A percentile compares a stretch with the other conserved stretches of the same genome.
phyloP scores from a whole-genome alignment of 495 filamentous ascomycete genomes.

The Xylaria castorea region DNA sequence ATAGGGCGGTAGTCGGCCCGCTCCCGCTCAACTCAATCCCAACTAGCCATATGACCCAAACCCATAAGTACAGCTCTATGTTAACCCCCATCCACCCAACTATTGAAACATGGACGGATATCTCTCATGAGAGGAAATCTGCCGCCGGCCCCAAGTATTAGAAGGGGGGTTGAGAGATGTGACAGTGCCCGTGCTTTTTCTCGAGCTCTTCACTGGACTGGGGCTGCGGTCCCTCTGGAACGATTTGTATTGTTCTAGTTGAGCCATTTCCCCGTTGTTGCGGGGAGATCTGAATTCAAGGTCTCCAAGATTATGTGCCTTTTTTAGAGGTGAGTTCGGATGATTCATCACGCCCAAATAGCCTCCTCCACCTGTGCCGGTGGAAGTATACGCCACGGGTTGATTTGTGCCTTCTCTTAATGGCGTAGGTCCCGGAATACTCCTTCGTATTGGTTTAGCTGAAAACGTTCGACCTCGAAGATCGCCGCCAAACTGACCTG shows the following conservation, averaged over 20 bases:
- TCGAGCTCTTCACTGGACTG: slow-evolving; percentile 36
- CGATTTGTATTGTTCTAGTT: slow-evolving; percentile 51
- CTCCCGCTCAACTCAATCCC: background rate
- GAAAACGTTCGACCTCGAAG: slow-evolving; percentile 30
- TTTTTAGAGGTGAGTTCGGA: slow-evolving; percentile 80
- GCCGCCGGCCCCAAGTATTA: slow-evolving; percentile 29
- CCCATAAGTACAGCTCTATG: slow-evolving; percentile 11
- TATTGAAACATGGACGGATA: slow-evolving; percentile 33
- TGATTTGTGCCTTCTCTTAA: slow-evolving; percentile 29
- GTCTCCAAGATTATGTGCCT: slow-evolving; percentile 58
- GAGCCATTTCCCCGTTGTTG: slow-evolving; percentile 62
- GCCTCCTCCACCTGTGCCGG: slow-evolving; percentile 60
- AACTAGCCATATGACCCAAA: background rate
- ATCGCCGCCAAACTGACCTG: slow-evolving; percentile 31
- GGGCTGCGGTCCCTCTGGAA: slow-evolving; percentile 34
- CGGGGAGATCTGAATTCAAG: slow-evolving; percentile 53
- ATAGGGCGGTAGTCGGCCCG: background rate
- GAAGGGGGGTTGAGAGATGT: slow-evolving; percentile 28
- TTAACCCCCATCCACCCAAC: background rate
- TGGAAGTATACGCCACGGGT: slow-evolving; percentile 30
- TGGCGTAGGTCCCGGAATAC: slow-evolving; percentile 34
- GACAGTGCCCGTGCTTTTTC: slow-evolving; percentile 37
- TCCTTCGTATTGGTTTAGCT: slow-evolving; percentile 31
- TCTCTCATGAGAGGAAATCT: slow-evolving; percentile 33
- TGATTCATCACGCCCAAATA: slow-evolving; percentile 81